Conservation (phyloP, 2,329 filamentous ascomycete genomes). For the Colletotrichum sp. region DNA sequence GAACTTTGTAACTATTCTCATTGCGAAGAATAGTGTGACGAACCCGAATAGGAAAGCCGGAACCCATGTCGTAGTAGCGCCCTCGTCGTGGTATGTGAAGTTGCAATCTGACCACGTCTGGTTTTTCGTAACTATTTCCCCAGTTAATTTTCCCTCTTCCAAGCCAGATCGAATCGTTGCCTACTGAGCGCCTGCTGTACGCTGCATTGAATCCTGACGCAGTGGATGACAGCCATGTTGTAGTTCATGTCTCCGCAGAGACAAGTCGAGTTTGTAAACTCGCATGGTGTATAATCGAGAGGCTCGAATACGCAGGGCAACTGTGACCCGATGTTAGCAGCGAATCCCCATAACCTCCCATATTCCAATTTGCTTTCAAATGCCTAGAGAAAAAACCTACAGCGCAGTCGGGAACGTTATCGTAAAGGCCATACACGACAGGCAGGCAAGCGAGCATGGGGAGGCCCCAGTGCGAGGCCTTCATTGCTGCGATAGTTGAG, state of each 20-base stretch:
- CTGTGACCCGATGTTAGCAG: background rate
- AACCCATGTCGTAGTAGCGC: background rate
- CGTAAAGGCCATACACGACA: slow-evolving; percentile 5
- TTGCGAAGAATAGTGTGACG: background rate
- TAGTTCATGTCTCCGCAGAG: slow-evolving; percentile 12
- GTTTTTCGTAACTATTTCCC: background rate
- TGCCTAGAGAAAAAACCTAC: background rate
- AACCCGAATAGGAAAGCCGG: background rate
- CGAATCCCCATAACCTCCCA: background rate
- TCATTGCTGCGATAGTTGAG: background rate
- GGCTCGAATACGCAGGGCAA: slow-evolving; percentile 4
- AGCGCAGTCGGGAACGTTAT: slow-evolving; percentile 9
- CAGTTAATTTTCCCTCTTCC: too few species aligned
- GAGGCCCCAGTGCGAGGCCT: background rate
- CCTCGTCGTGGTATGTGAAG: background rate
- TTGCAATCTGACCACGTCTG: slow-evolving; percentile 6
- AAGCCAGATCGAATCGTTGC: too few species aligned
- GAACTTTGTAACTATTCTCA: background rate
- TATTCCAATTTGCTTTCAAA: too few species aligned
- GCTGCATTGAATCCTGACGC: slow-evolving; percentile 9
- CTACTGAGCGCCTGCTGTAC: slow-evolving; percentile 10
- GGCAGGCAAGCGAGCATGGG: background rate
- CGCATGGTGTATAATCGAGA: slow-evolving; percentile 8
- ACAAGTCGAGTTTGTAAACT: background rate
- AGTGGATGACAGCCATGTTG: slow-evolving; percentile 14